Conservation (phyloP, 495 filamentous ascomycete genomes). For the Aspergillus baeticus region DNA sequence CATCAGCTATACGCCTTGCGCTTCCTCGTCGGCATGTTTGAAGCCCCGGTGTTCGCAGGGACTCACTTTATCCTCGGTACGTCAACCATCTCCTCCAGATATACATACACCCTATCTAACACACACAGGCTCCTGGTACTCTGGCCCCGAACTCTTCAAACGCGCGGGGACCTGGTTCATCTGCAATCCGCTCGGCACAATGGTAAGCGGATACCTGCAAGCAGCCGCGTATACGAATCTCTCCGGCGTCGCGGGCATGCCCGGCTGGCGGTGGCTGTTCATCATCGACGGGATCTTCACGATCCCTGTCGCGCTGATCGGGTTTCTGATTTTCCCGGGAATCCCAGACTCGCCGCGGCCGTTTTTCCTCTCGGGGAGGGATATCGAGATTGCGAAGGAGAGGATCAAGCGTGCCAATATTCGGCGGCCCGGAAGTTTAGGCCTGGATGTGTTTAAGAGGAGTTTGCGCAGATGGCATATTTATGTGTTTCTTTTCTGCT, state of each 20-base stretch:
- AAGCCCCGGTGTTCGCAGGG: constrained; percentile 44
- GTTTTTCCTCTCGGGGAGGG: constrained; percentile 38
- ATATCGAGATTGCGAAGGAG: constrained; percentile 39
- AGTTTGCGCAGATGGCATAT: constrained; percentile 46
- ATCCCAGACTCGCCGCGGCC: constrained; percentile 44
- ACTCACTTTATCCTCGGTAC: constrained; percentile 41
- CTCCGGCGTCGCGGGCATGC: constrained; percentile 43
- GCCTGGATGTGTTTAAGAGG: constrained; percentile 41
- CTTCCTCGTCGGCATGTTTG: constrained; percentile 51
- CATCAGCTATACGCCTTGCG: constrained; percentile 48
- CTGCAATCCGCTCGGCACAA: constrained; percentile 34
- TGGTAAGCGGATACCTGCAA: constrained; percentile 44
- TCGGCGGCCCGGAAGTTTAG: constrained; percentile 34
- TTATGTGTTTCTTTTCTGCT: constrained; percentile 45
- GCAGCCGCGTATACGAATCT: constrained; percentile 47
- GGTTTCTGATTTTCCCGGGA: constrained; percentile 47
- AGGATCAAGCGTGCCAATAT: constrained; percentile 27
- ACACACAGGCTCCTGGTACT: constrained; percentile 36
- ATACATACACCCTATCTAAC: background rate
- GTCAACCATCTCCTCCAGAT: background rate
- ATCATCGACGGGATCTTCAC: constrained; percentile 52
- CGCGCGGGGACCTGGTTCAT: constrained; percentile 39
- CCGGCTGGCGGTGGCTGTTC: constrained; percentile 50
- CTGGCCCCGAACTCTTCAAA: constrained; percentile 38
- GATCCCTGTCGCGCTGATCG: constrained; percentile 44